phyloP scores from a whole-genome alignment of 148 eudicot genomes.

The Heliamphora exappendiculata region DNA sequence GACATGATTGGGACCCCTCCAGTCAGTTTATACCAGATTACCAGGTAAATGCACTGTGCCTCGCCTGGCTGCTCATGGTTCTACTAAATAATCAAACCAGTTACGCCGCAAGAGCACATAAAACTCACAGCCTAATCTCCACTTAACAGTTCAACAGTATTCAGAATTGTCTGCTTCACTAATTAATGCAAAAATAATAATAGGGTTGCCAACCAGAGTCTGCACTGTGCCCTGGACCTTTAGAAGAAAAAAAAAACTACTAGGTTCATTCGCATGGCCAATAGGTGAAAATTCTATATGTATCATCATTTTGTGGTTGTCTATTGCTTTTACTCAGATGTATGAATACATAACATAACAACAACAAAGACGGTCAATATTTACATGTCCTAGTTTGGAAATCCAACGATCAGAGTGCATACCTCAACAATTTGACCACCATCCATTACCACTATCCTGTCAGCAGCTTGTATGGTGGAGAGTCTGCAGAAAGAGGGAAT shows the following conservation, averaged over 20 bases:
- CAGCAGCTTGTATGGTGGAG: conserved; percentile 95
- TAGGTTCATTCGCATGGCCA: background rate
- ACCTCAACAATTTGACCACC: conserved; percentile 45
- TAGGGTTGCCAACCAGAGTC: too few species aligned
- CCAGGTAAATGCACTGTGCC: too few species aligned
- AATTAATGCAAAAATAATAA: too few species aligned
- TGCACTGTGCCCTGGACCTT: background rate
- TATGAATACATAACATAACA: background rate
- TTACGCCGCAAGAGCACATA: too few species aligned
- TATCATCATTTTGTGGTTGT: background rate
- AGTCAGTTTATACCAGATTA: too few species aligned
- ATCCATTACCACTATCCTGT: conserved; percentile 86
- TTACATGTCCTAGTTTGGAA: background rate
- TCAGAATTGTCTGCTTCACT: too few species aligned
- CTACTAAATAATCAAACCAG: too few species aligned
- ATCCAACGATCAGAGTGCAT: conserved; percentile 14
- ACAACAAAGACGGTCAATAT: background rate
- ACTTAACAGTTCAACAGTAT: too few species aligned
- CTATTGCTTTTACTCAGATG: background rate
- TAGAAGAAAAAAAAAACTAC: too few species aligned
- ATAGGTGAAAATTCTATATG: background rate
- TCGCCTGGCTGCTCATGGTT: too few species aligned
- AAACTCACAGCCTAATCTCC: too few species aligned
- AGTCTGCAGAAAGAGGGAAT: conserved; percentile 44
- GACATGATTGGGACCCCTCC: too few species aligned